Evolutionary conservation across 2,329 filamentous ascomycete species (phyloP).

Genomic region (Chaetomiaceae sp.): DNA sequence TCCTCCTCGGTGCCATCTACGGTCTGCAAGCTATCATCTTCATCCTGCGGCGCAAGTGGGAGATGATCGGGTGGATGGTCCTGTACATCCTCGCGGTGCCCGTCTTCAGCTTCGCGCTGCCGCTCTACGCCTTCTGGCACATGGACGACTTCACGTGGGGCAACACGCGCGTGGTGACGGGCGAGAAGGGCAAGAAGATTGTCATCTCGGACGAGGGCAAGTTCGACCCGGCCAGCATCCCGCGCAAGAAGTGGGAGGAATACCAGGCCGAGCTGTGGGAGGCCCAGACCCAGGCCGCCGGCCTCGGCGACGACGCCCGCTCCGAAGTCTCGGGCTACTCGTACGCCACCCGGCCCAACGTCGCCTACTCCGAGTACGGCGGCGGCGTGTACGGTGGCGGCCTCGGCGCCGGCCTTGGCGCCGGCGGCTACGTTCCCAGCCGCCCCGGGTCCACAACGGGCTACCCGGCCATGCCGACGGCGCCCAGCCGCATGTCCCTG

Average conservation of each 20-base stretch:
- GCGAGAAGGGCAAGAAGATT: conserved; percentile 87
- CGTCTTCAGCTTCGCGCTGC: conserved; percentile 84
- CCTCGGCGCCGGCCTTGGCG: too few species aligned
- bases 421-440: conserved; percentile 41
- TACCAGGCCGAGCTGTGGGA: conserved; percentile 99
- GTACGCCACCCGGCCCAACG: conserved; percentile 77
- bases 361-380: conserved; percentile 63
- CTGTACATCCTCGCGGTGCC: conserved; percentile 89
- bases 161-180: conserved; percentile 94
- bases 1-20: conserved; percentile 91
- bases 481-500: conserved; percentile 66
- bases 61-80: conserved; percentile 99
- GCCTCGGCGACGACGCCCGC: conserved; percentile 69
- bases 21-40: conserved; percentile 97
- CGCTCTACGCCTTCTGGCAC: conserved; percentile 95
- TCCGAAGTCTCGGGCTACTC: conserved; percentile 92
- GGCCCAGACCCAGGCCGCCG: conserved; percentile 56
- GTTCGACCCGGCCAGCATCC: conserved; percentile 88
- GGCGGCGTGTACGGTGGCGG: conserved; percentile 39
- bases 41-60: conserved; percentile 94
- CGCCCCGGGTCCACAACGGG: conserved; percentile 52
- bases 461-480: conserved; percentile 44
- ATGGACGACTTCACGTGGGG: conserved; percentile 99
- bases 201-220: conserved; percentile 96
- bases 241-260: conserved; percentile 98